Evolutionary conservation across 176 grass and related monocot genomes (phyloP), one percentile per base, ranked within the genome.

Genomic region (Phyllostachys edulis): DNA sequence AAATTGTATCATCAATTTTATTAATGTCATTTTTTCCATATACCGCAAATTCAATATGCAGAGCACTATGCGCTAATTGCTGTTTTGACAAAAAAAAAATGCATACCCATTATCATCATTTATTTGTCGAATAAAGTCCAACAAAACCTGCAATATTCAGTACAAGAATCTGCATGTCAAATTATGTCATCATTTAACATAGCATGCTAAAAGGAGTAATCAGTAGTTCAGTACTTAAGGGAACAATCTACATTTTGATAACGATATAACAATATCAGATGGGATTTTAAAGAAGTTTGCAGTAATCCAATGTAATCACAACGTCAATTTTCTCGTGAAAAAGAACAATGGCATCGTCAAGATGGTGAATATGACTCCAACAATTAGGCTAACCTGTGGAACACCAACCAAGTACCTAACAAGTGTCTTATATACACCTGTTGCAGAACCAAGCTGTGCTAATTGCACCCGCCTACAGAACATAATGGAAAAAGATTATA

Each of bases 401-500:
- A 99, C 96, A 65, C 96, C 96, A 88, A 99, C 96, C 77, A 99
- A 91, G 85, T 99, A 99, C 75, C 91, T 96, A 87, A 99, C 91
- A 85, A 96, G 96, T 57, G 96, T 92, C 80, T 99, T 99, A 87
- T 99, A 99, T 89, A 99, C 96, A 85, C 96, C 96, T 71, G 91
- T 89, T 78, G 96, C 96, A 55, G 91, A 92, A 89, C 96, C 96
- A 87, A 99, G 90, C 23, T 92, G 93, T 38, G 96, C 93, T 83
- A 99, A 89, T 73, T 99, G 96, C 88, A 89, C 88, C 64, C 96
- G 79, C 85, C 96, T 99, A 72, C 82, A 87, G 56, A 85, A 74
- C 40, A 63, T 65, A 52, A 77, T 69, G 52, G 39, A 90, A 80
- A 75, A 27, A 0, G 4, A 65, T 78, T 76, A 86, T n/a, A 81